These are phyloP conservation scores for Lophiostoma macrostomum DNA, from an alignment of 495 filamentous ascomycete genomes.

Conservation along the genomic window DNA sequence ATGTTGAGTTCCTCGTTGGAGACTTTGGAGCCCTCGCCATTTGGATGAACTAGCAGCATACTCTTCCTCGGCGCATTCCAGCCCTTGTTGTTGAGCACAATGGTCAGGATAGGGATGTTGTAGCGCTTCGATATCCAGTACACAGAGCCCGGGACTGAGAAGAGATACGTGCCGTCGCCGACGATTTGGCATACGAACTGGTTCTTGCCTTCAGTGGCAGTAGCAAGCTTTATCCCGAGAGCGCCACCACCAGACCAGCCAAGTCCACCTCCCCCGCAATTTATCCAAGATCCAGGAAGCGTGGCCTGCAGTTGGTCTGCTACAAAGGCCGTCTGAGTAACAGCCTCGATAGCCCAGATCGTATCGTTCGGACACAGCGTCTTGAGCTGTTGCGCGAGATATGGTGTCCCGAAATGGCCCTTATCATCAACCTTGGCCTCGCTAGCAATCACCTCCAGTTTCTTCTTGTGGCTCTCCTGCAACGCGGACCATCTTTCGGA, in stretches of 20 bases:
- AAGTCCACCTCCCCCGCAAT: slow-evolving; percentile 89
- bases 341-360: slow-evolving; percentile 83
- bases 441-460: slow-evolving; percentile 56
- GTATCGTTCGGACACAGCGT: slow-evolving; percentile 63
- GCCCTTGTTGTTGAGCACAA: slow-evolving; percentile 92
- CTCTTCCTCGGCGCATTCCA: slow-evolving; percentile 43
- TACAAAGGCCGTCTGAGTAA: slow-evolving; percentile 76
- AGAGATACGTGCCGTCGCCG: slow-evolving; percentile 88
- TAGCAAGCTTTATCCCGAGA: slow-evolving; percentile 79
- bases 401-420: slow-evolving; percentile 66
- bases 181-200: slow-evolving; percentile 93
- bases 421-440: slow-evolving; percentile 54
- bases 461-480: slow-evolving; percentile 56
- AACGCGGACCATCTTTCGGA: slow-evolving; percentile 55
- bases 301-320: slow-evolving; percentile 78
- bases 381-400: slow-evolving; percentile 64
- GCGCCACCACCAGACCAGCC: slow-evolving; percentile 88
- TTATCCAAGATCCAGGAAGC: slow-evolving; percentile 79
- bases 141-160: slow-evolving; percentile 79
- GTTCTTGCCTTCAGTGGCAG: slow-evolving; percentile 61
- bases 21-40: slow-evolving; percentile 56
- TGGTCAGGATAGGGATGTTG: slow-evolving; percentile 81
- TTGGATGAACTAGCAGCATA: slow-evolving; percentile 42
- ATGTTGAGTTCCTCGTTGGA: slow-evolving; percentile 89
- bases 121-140: slow-evolving; percentile 92